Conservation (phyloP, 2,329 filamentous ascomycete genomes). For the Hymenoscyphus linearis region DNA sequence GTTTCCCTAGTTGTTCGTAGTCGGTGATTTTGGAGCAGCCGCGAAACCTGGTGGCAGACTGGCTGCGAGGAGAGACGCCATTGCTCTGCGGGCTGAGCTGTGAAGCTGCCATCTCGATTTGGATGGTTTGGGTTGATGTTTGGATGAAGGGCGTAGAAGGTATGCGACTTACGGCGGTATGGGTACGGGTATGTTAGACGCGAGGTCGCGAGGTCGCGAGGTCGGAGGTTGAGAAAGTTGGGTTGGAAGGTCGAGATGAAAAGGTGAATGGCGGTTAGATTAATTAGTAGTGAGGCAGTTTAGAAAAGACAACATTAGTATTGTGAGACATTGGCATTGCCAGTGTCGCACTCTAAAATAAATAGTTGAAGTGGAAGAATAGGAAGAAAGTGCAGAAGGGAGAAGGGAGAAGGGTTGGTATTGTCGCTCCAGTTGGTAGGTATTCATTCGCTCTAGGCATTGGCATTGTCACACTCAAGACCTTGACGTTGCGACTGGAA, state of each 20-base stretch:
- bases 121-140: neutral
- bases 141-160: neutral
- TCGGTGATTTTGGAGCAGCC: constrained; percentile 81
- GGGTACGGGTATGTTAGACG: neutral
- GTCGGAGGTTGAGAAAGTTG: neutral
- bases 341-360: neutral
- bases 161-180: neutral
- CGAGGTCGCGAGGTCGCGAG: too few species aligned
- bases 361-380: neutral
- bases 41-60: constrained; percentile 60
- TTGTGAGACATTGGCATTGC: neutral
- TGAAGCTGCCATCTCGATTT: constrained; percentile 20
- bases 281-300: neutral
- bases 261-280: neutral
- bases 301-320: neutral
- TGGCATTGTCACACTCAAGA: neutral
- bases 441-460: neutral
- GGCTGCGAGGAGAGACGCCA: constrained; percentile 47
- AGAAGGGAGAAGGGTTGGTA: neutral
- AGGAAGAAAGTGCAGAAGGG: neutral
- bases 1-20: constrained; percentile 74
- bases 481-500: neutral
- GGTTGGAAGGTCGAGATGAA: neutral
- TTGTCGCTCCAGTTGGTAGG: neutral
- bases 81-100: constrained; percentile 14